phyloP scores from a whole-genome alignment of 192 early-diverging fungal species.

The Podila horticola region DNA sequence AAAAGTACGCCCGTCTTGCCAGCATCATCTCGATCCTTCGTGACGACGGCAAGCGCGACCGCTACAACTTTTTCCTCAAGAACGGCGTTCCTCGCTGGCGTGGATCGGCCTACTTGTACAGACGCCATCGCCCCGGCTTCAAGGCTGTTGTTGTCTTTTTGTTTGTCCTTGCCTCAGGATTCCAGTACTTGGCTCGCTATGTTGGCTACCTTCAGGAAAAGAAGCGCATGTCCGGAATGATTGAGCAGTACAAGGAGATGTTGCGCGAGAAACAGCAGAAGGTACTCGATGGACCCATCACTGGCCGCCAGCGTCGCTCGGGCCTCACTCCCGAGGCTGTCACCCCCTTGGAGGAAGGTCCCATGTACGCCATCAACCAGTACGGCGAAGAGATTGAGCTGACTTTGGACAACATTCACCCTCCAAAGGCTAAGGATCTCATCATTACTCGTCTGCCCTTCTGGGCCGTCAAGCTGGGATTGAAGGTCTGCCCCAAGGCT shows the following conservation, averaged over 20 bases:
- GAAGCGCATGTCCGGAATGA: conserved; percentile 60
- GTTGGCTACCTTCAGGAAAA: conserved; percentile 71
- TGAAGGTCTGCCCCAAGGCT: conserved; percentile 22
- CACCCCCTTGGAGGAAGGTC: conserved; percentile 40
- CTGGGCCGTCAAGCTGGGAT: conserved; percentile 26
- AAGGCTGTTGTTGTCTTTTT: conserved; percentile 65
- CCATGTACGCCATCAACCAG: conserved; percentile 51
- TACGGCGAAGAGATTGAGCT: conserved; percentile 53
- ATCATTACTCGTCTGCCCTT: conserved; percentile 36
- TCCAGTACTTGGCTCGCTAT: conserved; percentile 74
- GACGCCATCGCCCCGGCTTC: conserved; percentile 79
- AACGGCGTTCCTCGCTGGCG: conserved; percentile 86
- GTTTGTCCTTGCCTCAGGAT: conserved; percentile 57
- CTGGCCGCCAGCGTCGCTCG: conserved; percentile 52
- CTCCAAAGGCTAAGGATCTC: conserved; percentile 31
- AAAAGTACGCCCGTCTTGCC: conserved; percentile 71
- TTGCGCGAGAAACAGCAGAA: conserved; percentile 47
- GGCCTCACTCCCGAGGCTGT: conserved; percentile 52
- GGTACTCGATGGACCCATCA: conserved; percentile 40
- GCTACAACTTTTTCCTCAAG: conserved; percentile 84
- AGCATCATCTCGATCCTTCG: conserved; percentile 76
- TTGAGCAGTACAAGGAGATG: conserved; percentile 56
- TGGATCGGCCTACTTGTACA: conserved; percentile 79
- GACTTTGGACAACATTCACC: conserved; percentile 39
- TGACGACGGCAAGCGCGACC: conserved; percentile 66